Evolutionary conservation across 2,329 filamentous ascomycete genomes (phyloP).

Genomic region (Cephalotrichum gorgonifer): DNA sequence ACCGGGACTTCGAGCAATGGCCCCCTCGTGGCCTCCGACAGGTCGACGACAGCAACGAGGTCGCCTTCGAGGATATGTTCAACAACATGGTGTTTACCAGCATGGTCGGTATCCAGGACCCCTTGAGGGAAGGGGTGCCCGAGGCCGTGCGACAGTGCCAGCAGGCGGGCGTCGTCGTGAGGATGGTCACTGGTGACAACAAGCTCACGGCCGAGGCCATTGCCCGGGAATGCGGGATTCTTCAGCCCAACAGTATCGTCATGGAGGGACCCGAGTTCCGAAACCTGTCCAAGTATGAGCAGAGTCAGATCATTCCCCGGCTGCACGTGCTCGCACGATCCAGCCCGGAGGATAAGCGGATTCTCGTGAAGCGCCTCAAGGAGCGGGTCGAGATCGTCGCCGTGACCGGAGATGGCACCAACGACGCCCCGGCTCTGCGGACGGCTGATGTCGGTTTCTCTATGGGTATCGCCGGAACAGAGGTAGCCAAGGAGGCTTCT

Average conservation of each 20-base stretch:
- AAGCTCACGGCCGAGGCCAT: conserved; percentile 70
- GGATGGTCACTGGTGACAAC: conserved; percentile 83
- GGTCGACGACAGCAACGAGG: conserved; percentile 45
- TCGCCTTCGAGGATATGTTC: conserved; percentile 58
- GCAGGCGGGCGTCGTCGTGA: conserved; percentile 65
- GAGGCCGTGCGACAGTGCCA: conserved; percentile 66
- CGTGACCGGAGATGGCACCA: conserved; percentile 75
- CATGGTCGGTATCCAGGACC: conserved; percentile 74
- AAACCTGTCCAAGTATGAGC: conserved; percentile 55
- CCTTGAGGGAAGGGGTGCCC: conserved; percentile 62
- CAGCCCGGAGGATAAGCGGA: conserved; percentile 67
- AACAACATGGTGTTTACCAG: conserved; percentile 57
- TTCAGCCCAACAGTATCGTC: conserved; percentile 55
- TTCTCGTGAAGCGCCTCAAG: conserved; percentile 61
- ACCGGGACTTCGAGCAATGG: conserved; percentile 78
- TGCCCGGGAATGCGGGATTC: conserved; percentile 67
- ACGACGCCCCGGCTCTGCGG: conserved; percentile 72
- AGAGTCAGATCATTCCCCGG: conserved; percentile 56
- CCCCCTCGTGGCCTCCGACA: conserved; percentile 56
- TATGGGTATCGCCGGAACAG: conserved; percentile 76
- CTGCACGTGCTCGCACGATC: conserved; percentile 65
- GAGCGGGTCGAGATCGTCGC: conserved; percentile 68
- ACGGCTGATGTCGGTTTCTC: conserved; percentile 76
- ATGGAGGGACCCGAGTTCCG: conserved; percentile 74
- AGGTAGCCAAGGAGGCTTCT: conserved; percentile 77